Evolutionary conservation across 441 rosid genomes (phyloP), one percentile per base, ranked within the genome.

Genomic region (Breynia disticha): DNA sequence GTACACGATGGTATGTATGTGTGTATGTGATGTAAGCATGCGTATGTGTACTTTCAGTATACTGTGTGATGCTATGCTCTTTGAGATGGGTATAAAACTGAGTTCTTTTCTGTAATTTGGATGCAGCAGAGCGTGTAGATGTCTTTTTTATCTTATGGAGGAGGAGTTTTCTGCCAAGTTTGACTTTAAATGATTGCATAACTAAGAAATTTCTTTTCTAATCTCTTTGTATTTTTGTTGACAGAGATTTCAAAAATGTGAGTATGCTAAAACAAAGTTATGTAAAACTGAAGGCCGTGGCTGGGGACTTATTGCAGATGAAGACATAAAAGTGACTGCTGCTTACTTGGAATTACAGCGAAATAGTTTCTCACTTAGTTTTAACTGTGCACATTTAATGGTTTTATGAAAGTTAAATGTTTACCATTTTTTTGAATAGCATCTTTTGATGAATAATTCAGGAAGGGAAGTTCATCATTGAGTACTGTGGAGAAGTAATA

Each of bases 401-500:
- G 15, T 41, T 11, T 41, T 41, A 11, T 41, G 44, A 15, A 41
- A 11, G 15, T 41, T 41, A 11, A 0, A 41, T 41, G 13, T 41
- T 41, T 41, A 41, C 13, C 44, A 41, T 41, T 41, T 41, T 41
- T 41, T 0, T 28, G 35, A 28, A 1, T 28, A 28, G 35, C 35
- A 28, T 28, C 35, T 28, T 28, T 4, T 28, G 35, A 28, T 28
- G 35, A 28, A 28, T 28, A 2, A 41, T 71, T 66, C 67, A 91
- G 98, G 81, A 67, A 16, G 96, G 98, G 14, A 90, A 79, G 44
- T 85, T 91, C 56, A 78, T 91, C 51, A 82, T 88, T 43, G 98
- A 91, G 76, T 91, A 91, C 46, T 91, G 91, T 79, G 98, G 98
- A 47, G 98, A 91, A 85, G 95, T 91, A 51, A 91, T 88, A 73